phyloP scores from a whole-genome alignment of 169 alveolate genomes.

The Eimeria acervulina region DNA sequence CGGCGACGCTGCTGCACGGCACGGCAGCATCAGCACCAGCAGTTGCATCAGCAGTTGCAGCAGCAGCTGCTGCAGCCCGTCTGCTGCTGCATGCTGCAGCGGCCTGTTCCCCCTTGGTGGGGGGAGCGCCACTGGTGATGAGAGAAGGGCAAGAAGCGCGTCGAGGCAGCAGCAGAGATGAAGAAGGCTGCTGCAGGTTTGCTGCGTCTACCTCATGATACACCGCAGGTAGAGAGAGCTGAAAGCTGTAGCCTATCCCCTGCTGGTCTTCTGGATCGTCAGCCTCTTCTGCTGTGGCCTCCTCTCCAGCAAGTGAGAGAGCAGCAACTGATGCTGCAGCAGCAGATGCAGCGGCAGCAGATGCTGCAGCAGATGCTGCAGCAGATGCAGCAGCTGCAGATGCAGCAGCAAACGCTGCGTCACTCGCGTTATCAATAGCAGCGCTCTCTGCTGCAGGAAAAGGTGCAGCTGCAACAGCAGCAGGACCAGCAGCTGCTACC shows the following conservation, averaged over 20 bases:
- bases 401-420: not conserved
- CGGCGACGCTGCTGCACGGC: not conserved
- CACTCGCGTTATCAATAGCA: not conserved
- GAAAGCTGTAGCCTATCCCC: not conserved
- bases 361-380: not conserved
- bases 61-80: not conserved
- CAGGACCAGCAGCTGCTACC: not conserved
- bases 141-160: not conserved
- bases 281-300: not conserved
- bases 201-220: not conserved
- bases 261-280: not conserved
- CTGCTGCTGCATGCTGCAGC: not conserved
- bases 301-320: not conserved
- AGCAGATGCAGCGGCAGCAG: not conserved
- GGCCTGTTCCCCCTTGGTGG: not conserved
- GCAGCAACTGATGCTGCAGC: not conserved
- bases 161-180: not conserved
- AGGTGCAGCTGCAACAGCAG: not conserved
- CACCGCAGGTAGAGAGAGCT: not conserved
- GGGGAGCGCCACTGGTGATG: not conserved
- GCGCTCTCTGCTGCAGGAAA: not conserved
- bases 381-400: not conserved
- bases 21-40: not conserved
- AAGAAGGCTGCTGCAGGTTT: not conserved
- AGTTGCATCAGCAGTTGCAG: not conserved